Evolutionary conservation across 129 eudicot species (phyloP), one percentile per base, ranked within the genome.

Genomic region (Chrysanthemum seticuspe): DNA sequence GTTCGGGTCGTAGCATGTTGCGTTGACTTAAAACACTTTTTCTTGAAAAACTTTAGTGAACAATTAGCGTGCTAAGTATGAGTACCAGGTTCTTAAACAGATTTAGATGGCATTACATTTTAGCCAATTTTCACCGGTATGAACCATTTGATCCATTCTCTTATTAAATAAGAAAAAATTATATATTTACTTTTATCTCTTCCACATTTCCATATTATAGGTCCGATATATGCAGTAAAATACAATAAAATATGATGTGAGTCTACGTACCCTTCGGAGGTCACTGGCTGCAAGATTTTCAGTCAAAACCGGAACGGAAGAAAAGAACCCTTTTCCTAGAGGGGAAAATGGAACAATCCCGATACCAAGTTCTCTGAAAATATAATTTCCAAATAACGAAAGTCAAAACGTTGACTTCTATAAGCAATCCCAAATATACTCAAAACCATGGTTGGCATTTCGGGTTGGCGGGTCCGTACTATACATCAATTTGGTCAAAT

Each of bases 261-360:
- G 8, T 10, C 5, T 19, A 51, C 85, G 14, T 29, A 87, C 92
- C 88, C 79, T 72, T n/a, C 92, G 80, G 31, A 59, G 60, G 49
- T 87, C 92, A 6, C 27, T 76, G 4, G 66, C 61, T 1, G 87
- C 1, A 14, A 87, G 71, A 54, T 53, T 76, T 47, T 82, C 81
- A 5, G 65, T 29, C 79, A 84, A 2, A 44, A 77, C 66, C 6
- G 79, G 74, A 45, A 83, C 89, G 2, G 29, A 44, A 11, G 85
- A 60, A 19, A 85, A 72, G 53, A 79, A 84, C 48, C 89, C 87
- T 36, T 78, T 67, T 6, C 88, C 89, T 13, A 83, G 84, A 18
- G 89, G 89, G 58, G 80, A 71, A 68, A 78, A 85, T 48, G 86
- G 82, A 48, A 85, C 91, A 56, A 88, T 88, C 11, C 91, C 88